These are phyloP conservation scores for Tolypocladium tropicale DNA, from an alignment of 2,329 filamentous ascomycete genomes.

Conservation along the genomic window DNA sequence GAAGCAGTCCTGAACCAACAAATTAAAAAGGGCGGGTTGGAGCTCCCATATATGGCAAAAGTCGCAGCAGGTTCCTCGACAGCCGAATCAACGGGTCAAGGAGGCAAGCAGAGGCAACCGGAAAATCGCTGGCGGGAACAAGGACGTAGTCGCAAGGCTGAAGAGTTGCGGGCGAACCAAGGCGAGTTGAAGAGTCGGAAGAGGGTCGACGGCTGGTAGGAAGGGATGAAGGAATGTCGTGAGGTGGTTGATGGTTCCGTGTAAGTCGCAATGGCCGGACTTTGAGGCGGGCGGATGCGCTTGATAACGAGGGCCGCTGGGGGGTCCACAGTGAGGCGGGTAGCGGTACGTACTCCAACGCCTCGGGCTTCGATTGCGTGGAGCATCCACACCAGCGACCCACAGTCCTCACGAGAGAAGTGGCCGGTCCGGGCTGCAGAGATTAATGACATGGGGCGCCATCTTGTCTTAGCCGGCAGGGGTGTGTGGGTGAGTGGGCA, in stretches of 20 bases:
- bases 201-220: background rate
- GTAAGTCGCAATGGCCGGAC: slow-evolving; percentile 6
- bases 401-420: slow-evolving; percentile 19
- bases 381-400: slow-evolving; percentile 21
- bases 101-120: background rate
- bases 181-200: background rate
- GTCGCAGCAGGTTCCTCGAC: slow-evolving; percentile 21
- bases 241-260: slow-evolving; percentile 14
- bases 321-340: slow-evolving; percentile 2
- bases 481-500: slow-evolving; percentile 6
- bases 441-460: slow-evolving; percentile 23
- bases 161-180: slow-evolving; percentile 3
- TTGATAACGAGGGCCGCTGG: slow-evolving; percentile 11
- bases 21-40: background rate
- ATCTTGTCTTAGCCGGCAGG: slow-evolving; percentile 20
- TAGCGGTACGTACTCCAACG: slow-evolving; percentile 4
- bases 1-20: slow-evolving; percentile 1
- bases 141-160: background rate
- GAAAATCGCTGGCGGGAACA: slow-evolving; percentile 2
- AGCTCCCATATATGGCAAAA: slow-evolving; percentile 1
- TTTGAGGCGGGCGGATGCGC: slow-evolving; percentile 13
- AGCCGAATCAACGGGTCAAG: slow-evolving; percentile 43
- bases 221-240: slow-evolving; percentile 26
- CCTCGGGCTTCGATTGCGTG: slow-evolving; percentile 23
- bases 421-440: slow-evolving; percentile 18